These are phyloP conservation scores for Xylariaceae sp. DNA, from an alignment of 2,329 filamentous ascomycete species.

Conservation along the genomic window DNA sequence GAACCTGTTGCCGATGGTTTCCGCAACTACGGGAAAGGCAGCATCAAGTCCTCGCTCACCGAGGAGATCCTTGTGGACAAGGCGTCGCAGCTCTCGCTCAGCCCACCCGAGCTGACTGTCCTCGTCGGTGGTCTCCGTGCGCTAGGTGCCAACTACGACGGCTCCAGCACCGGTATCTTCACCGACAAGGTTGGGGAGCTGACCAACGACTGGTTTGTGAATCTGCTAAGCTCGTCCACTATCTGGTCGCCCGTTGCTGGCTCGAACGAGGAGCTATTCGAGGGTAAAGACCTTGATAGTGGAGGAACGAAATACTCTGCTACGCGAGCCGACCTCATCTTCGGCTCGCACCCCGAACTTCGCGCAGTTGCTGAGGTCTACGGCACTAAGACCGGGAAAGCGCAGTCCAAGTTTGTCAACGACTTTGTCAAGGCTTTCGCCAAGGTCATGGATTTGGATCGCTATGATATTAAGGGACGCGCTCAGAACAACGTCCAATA, in stretches of 20 bases:
- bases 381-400: slow-evolving; percentile 48
- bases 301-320: slow-evolving; percentile 66
- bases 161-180: slow-evolving; percentile 64
- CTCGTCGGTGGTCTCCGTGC: slow-evolving; percentile 70
- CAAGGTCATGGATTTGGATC: slow-evolving; percentile 72
- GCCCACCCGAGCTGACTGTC: slow-evolving; percentile 67
- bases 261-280: slow-evolving; percentile 53
- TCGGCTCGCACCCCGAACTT: slow-evolving; percentile 70
- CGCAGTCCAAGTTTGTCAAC: slow-evolving; percentile 60
- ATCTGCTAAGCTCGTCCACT: slow-evolving; percentile 66
- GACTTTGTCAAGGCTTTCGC: slow-evolving; percentile 70
- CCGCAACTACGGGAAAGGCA: slow-evolving; percentile 71
- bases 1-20: slow-evolving; percentile 70
- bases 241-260: slow-evolving; percentile 56
- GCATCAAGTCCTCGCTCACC: slow-evolving; percentile 51
- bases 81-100: slow-evolving; percentile 67
- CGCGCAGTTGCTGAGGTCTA: slow-evolving; percentile 70
- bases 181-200: slow-evolving; percentile 65
- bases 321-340: slow-evolving; percentile 66
- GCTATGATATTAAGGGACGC: slow-evolving; percentile 53
- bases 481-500: background rate
- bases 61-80: slow-evolving; percentile 72
- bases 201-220: slow-evolving; percentile 80
- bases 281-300: slow-evolving; percentile 65
- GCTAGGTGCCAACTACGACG: slow-evolving; percentile 69